Conservation (phyloP, 2,329 filamentous ascomycete genomes). For the Pyricularia sp. region DNA sequence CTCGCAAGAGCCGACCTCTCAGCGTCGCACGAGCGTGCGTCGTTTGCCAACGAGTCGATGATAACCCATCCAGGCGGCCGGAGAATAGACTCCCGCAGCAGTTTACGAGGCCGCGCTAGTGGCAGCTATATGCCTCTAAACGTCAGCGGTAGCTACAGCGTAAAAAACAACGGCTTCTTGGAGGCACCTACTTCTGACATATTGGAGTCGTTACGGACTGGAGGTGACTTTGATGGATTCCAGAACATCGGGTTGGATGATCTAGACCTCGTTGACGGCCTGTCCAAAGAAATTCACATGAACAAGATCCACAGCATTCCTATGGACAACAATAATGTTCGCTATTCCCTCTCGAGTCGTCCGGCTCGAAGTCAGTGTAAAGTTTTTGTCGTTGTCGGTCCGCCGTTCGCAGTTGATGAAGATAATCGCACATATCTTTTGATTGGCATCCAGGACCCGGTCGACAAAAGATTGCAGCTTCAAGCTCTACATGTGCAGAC, state of each 20-base stretch:
- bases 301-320: conserved; percentile 61
- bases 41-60: conserved; percentile 61
- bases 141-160: conserved; percentile 27
- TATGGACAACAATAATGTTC: conserved; percentile 50
- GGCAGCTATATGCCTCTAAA: conserved; percentile 29
- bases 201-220: conserved; percentile 56
- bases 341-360: conserved; percentile 46
- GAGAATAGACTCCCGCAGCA: conserved; percentile 67
- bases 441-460: conserved; percentile 60
- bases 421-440: conserved; percentile 45
- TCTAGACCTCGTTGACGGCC: conserved; percentile 54
- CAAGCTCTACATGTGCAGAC: conserved; percentile 52
- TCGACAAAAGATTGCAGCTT: conserved; percentile 58
- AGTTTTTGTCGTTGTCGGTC: conserved; percentile 59
- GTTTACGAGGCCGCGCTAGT: conserved; percentile 54
- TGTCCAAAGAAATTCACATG: conserved; percentile 64
- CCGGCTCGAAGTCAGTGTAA: conserved; percentile 46
- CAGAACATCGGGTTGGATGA: conserved; percentile 65
- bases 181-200: conserved; percentile 61
- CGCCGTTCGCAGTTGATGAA: conserved; percentile 44
- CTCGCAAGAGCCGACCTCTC: conserved; percentile 81
- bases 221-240: conserved; percentile 57
- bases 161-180: conserved; percentile 50
- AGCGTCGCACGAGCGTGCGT: conserved; percentile 69
- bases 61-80: conserved; percentile 35